Conservation (phyloP, 2,329 filamentous ascomycete genomes). For the Aspergillus sp. region DNA sequence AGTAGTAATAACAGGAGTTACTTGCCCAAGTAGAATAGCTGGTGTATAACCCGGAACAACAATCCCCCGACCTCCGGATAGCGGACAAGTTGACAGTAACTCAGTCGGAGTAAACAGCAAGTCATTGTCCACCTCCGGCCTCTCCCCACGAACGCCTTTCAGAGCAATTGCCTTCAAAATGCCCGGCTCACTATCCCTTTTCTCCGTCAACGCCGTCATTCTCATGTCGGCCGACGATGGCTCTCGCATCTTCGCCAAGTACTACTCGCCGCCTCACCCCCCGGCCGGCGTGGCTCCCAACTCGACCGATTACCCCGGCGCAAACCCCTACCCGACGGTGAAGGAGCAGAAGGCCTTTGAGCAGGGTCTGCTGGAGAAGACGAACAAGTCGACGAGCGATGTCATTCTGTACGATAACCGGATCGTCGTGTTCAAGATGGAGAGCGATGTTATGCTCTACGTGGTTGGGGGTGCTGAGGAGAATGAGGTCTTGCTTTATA, state of each 20-base stretch:
- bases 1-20: too few relatives aligned
- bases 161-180: slow-evolving; percentile 46
- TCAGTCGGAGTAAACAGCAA: slow-evolving; percentile 12
- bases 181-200: slow-evolving; percentile 73
- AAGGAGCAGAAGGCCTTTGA: slow-evolving; percentile 97
- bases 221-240: slow-evolving; percentile 84
- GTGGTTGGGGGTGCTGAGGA: slow-evolving; percentile 88
- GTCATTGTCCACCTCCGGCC: not conserved
- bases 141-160: not conserved
- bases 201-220: slow-evolving; percentile 74
- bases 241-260: slow-evolving; percentile 89
- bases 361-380: slow-evolving; percentile 93
- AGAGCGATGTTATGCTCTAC: slow-evolving; percentile 95
- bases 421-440: slow-evolving; percentile 95
- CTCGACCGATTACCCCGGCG: slow-evolving; percentile 59
- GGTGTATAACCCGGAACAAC: slow-evolving; percentile 24
- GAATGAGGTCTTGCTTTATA: slow-evolving; percentile 96
- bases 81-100: slow-evolving; percentile 23
- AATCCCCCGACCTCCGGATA: slow-evolving; percentile 21
- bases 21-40: too few relatives aligned
- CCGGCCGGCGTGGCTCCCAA: slow-evolving; percentile 59
- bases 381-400: slow-evolving; percentile 89
- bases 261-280: slow-evolving; percentile 73
- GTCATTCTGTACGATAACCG: slow-evolving; percentile 97
- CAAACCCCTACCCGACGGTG: slow-evolving; percentile 79